A percentile compares a stretch with the other conserved stretches of the same genome.
These are phyloP conservation scores for Pichia sp. DNA, from an alignment of 1,139 yeast species.

Conservation along the genomic window DNA sequence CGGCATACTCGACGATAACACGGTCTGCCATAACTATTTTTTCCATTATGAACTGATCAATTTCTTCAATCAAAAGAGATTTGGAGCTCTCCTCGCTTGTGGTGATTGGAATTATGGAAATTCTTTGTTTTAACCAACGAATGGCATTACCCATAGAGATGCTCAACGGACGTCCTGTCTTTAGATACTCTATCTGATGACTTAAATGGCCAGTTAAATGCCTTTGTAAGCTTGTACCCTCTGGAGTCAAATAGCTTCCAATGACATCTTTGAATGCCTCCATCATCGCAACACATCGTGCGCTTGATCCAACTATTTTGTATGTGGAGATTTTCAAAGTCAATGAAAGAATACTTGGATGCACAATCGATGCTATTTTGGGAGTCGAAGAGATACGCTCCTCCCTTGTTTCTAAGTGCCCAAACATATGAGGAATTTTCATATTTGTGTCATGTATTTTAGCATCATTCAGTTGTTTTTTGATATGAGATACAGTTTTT, in stretches of 20 bases:
- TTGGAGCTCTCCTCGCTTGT: constrained; percentile 73
- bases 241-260: constrained; percentile 77
- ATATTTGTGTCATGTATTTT: constrained; percentile 42
- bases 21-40: constrained; percentile 80
- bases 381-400: constrained; percentile 69
- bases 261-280: constrained; percentile 80
- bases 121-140: constrained; percentile 94
- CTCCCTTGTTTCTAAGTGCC: constrained; percentile 82
- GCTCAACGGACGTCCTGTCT: constrained; percentile 86
- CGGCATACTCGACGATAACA: constrained; percentile 78
- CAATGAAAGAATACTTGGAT: constrained; percentile 77
- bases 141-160: constrained; percentile 98
- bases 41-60: constrained; percentile 79
- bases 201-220: constrained; percentile 84
- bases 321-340: constrained; percentile 81
- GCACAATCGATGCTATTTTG: constrained; percentile 66
- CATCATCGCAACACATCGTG: constrained; percentile 82
- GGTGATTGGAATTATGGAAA: constrained; percentile 72
- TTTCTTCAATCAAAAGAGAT: constrained; percentile 56
- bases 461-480: constrained; percentile 54
- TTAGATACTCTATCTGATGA: constrained; percentile 91
- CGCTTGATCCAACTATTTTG: constrained; percentile 83
- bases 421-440: constrained; percentile 64
- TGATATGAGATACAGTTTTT: constrained; percentile 45
- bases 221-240: constrained; percentile 79